Percentiles rank a stretch among this genome's conserved stretches.
Evolutionary conservation across 2,329 filamentous ascomycete species (phyloP).

Genomic region (Cercospora beticola): DNA sequence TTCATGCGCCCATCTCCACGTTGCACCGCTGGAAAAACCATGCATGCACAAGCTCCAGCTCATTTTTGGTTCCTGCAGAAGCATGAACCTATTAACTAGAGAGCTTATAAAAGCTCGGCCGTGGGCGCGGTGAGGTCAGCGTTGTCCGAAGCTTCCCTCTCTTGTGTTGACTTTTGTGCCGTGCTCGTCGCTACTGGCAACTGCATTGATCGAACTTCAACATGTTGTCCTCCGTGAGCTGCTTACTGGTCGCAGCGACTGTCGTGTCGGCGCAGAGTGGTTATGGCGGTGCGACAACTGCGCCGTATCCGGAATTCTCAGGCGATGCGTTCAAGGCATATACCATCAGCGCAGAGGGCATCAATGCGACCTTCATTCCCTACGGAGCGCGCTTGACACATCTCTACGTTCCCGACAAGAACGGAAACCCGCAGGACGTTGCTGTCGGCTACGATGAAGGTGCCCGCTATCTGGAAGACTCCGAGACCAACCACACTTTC

Average conservation of each 20-base stretch:
- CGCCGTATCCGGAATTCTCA: slow-evolving; percentile 32
- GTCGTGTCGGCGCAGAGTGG: slow-evolving; percentile 24
- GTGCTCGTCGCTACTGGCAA: background rate
- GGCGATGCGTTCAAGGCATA: slow-evolving; percentile 34
- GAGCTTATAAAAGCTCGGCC: slow-evolving; percentile 17
- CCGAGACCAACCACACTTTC: slow-evolving; percentile 57
- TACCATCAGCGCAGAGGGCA: slow-evolving; percentile 31
- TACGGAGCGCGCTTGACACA: slow-evolving; percentile 36
- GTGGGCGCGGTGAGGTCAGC: slow-evolving; percentile 9
- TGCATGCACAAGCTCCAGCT: slow-evolving; percentile 3
- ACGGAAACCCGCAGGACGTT: slow-evolving; percentile 49
- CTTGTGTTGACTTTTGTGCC: background rate
- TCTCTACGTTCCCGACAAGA: slow-evolving; percentile 33
- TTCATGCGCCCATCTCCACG: slow-evolving; percentile 5
- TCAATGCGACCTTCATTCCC: slow-evolving; percentile 35
- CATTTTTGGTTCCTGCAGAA: slow-evolving; percentile 19
- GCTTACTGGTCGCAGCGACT: slow-evolving; percentile 24
- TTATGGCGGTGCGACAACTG: slow-evolving; percentile 14
- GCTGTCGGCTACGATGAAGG: slow-evolving; percentile 54
- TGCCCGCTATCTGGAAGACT: slow-evolving; percentile 41
- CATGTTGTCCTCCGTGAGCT: background rate
- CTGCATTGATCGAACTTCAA: background rate
- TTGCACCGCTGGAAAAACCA: background rate
- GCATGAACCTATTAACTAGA: slow-evolving; percentile 18
- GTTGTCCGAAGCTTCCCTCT: background rate